Percentiles rank a stretch among this genome's conserved stretches.
Conservation (phyloP, 176 grass and related monocot species). For the Urochloa ruziziensis region DNA sequence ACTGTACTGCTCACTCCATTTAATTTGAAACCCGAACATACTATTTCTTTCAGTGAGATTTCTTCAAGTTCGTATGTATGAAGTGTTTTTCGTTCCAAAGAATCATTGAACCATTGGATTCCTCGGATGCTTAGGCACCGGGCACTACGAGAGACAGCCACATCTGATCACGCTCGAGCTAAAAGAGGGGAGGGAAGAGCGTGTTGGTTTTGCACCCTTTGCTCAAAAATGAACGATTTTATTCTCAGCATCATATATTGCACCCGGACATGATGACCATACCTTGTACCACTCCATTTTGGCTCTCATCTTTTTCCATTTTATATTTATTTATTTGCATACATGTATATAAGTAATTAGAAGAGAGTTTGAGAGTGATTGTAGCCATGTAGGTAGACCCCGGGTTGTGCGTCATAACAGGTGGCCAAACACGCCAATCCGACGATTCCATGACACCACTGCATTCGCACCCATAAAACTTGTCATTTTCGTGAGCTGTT, state of each 20-base stretch:
- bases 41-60: background rate
- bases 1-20: too few relatives aligned
- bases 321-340: background rate
- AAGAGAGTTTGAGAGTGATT: conserved; percentile 10
- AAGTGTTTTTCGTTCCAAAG: background rate
- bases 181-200: background rate
- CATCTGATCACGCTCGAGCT: conserved; percentile 7
- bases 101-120: too few relatives aligned
- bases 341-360: too few relatives aligned
- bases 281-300: too few relatives aligned
- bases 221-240: conserved; percentile 15
- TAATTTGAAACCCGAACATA: background rate
- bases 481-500: conserved; percentile 30
- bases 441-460: background rate
- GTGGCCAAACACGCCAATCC: conserved; percentile 50
- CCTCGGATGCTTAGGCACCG: background rate
- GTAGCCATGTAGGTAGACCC: background rate
- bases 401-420: conserved; percentile 28
- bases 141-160: background rate
- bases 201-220: background rate
- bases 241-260: conserved; percentile 31
- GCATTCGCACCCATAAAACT: background rate
- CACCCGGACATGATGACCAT: conserved; percentile 14
- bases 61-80: too few relatives aligned
- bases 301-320: background rate